A percentile compares a stretch with the other conserved stretches of the same genome.
Evolutionary conservation across 768 basidiomycete species (phyloP).

Genomic region (Boletellus ananiceps): DNA sequence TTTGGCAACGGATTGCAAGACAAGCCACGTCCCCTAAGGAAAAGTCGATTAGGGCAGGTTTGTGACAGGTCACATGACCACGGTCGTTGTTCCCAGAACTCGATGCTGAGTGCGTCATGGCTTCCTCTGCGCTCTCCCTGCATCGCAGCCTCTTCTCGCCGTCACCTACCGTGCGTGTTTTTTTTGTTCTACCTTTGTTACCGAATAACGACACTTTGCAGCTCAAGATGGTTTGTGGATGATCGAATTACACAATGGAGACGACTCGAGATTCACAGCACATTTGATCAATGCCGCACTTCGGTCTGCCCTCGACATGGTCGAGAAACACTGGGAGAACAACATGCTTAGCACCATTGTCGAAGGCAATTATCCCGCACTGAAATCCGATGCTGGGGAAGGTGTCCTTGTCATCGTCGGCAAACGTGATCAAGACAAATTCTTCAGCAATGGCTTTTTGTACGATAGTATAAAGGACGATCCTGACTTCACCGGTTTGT

Average conservation of each 20-base stretch:
- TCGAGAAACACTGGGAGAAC: conserved; percentile 68
- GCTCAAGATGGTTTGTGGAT: conserved; percentile 61
- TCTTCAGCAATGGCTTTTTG: conserved; percentile 84
- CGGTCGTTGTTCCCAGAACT: neutral
- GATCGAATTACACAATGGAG: conserved; percentile 76
- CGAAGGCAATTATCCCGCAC: conserved; percentile 40
- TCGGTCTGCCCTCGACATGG: conserved; percentile 64
- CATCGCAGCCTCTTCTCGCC: conserved; percentile 52
- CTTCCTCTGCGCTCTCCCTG: conserved; percentile 38
- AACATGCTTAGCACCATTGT: conserved; percentile 43
- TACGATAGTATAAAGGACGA: conserved; percentile 48
- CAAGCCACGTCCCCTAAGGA: conserved; percentile 26
- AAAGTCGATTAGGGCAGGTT: conserved; percentile 26
- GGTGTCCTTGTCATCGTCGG: conserved; percentile 79
- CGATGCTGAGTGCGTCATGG: conserved; percentile 1
- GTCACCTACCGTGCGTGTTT: conserved; percentile 58
- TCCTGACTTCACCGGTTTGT: conserved; percentile 57
- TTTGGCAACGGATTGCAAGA: neutral
- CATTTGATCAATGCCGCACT: conserved; percentile 55
- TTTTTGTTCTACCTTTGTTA: neutral
- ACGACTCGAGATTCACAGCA: conserved; percentile 65
- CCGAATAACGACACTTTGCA: neutral
- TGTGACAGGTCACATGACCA: conserved; percentile 14
- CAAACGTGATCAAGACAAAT: conserved; percentile 72
- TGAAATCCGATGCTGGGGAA: conserved; percentile 34